Evolutionary conservation across 202 grass and related monocot genomes (phyloP), one percentile per base, ranked within the genome.

Genomic region (Tripidium arundinaceum): DNA sequence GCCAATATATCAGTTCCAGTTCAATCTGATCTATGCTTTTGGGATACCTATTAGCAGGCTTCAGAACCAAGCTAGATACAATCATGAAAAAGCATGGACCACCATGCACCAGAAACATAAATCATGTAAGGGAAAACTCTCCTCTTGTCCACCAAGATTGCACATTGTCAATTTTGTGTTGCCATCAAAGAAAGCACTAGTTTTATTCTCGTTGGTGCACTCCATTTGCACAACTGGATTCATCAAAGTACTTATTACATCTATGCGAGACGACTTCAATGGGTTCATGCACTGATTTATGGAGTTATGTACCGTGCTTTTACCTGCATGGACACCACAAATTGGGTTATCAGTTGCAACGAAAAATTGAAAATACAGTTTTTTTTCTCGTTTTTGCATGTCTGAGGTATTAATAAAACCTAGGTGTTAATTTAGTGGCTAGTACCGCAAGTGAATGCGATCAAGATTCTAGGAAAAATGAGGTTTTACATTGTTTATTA

Each of bases 1-100:
- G 82, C 96, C 96, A 98, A 55, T 95, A 87, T 66, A 89, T 43
- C 46, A 98, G 86, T 31, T 98, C 90, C 75, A 52, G 49, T 86
- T 98, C 92, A 47, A 93, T 91, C 73, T 95, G 88, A 80, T 89
- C 76, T 68, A 85, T 43, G 52, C 59, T 86, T 80, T 98, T 98
- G 21, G 77, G 90, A 72, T 89, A 87, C 84, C 79, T 91, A 39
- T 76, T 84, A 70, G 78, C 50, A 68, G 87, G 84, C 62, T 87
- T 86, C 88, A 66, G 41, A 62, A 87, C 82, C 76, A 98, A 91
- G 57, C 90, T 98, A 68, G 84, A 94, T 55, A 91, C 79, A 89
- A 95, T 72, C 71, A 98, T 88, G 60, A 89, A 98, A 72, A 93
- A 86, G 22, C 90, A 89, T 65, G 90, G 89, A 66, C 85, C 81